Conservation (phyloP, 2,329 filamentous ascomycete species). For the Microdochium paspali region DNA sequence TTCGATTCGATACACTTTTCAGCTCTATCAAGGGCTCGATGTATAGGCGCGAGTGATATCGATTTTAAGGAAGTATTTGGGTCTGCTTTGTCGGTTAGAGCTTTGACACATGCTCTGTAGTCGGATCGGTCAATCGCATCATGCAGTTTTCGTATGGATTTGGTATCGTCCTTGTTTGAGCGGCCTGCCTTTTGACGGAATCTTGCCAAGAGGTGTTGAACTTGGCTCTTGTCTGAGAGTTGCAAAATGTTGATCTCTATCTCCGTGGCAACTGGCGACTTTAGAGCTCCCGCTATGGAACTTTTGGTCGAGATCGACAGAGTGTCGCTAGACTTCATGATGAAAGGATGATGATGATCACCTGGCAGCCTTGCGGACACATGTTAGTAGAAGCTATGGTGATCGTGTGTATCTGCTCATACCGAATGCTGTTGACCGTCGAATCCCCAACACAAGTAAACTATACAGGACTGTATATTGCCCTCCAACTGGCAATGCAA, state of each 20-base stretch:
- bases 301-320: neutral
- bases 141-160: constrained; percentile 9
- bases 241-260: constrained; percentile 8
- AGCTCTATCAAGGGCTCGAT: constrained; percentile 7
- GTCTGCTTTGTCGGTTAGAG: constrained; percentile 8
- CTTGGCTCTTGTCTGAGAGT: constrained; percentile 4
- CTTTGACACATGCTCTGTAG: constrained; percentile 9
- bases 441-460: too few species aligned
- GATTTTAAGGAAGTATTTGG: constrained; percentile 8
- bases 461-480: too few species aligned
- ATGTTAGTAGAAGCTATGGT: too few species aligned
- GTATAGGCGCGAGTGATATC: constrained; percentile 7
- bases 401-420: too few species aligned
- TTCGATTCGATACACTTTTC: constrained; percentile 8
- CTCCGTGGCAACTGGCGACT: constrained; percentile 6
- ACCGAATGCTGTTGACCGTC: too few species aligned
- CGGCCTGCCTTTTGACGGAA: constrained; percentile 6
- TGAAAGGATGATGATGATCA: neutral
- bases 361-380: too few species aligned
- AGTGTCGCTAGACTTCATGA: neutral
- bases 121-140: constrained; percentile 9
- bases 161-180: constrained; percentile 4
- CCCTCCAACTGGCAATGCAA: too few species aligned
- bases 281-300: constrained; percentile 2
- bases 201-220: constrained; percentile 8